These are phyloP conservation scores for Cucumis cinereus DNA, from an alignment of 306 rosid genomes.

Conservation along the genomic window DNA sequence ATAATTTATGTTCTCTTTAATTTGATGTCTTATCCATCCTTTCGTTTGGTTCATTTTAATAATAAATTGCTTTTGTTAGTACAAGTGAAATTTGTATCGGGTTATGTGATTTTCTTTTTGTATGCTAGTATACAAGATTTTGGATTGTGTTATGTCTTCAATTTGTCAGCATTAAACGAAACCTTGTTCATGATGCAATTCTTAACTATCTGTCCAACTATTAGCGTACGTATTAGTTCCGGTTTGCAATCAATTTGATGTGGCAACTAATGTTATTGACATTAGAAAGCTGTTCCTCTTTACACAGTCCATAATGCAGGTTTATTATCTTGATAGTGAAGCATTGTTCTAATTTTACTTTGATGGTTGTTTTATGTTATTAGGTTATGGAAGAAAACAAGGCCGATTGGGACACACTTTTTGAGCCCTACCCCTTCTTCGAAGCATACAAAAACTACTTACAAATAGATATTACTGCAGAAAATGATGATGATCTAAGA, in stretches of 20 bases:
- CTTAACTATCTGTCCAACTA: background rate
- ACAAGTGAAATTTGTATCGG: background rate
- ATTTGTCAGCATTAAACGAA: background rate
- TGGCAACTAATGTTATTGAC: background rate
- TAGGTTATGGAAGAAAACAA: slow-evolving; percentile 77
- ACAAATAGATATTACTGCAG: slow-evolving; percentile 69
- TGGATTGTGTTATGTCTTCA: background rate
- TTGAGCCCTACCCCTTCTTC: slow-evolving; percentile 74
- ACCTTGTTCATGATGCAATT: background rate
- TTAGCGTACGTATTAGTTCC: background rate
- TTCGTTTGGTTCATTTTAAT: background rate
- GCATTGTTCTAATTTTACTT: background rate
- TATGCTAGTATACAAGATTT: background rate
- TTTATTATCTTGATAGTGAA: background rate
- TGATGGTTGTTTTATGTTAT: slow-evolving; percentile 20
- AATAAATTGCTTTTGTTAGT: background rate
- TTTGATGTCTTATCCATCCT: background rate
- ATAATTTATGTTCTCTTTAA: background rate
- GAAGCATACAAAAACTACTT: slow-evolving; percentile 80
- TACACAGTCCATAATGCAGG: background rate
- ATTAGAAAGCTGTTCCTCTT: background rate
- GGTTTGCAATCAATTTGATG: background rate
- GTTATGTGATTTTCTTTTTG: background rate
- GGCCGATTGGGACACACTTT: slow-evolving; percentile 90
- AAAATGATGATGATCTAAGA: slow-evolving; percentile 74